These are phyloP conservation scores for Pythium rhizo-oryzae DNA, from an alignment of 352 stramenopile species.

Conservation along the genomic window DNA sequence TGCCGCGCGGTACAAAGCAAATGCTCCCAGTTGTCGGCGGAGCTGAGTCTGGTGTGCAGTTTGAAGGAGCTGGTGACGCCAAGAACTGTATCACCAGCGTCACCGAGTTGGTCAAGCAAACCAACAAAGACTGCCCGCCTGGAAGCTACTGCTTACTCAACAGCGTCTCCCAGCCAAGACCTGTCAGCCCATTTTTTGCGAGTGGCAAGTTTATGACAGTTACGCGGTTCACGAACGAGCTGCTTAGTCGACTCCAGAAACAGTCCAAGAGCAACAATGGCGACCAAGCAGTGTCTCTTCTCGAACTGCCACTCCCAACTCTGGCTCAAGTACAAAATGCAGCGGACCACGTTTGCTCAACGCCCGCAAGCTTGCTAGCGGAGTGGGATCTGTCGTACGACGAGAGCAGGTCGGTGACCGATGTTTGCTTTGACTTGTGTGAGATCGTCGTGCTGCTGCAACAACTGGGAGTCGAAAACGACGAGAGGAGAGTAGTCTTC, in stretches of 20 bases:
- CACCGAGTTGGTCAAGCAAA: constrained; percentile 40
- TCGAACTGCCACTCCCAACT: constrained; percentile 54
- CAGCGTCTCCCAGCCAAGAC: constrained; percentile 45
- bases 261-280: constrained; percentile 12
- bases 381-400: constrained; percentile 23
- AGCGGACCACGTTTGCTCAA: constrained; percentile 43
- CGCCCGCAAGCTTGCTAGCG: constrained; percentile 4
- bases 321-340: constrained; percentile 39
- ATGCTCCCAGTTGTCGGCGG: constrained; percentile 22
- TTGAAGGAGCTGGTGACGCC: constrained; percentile 46
- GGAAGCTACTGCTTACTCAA: constrained; percentile 58
- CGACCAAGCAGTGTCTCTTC: constrained; percentile 4
- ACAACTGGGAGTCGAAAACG: constrained; percentile 52
- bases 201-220: constrained; percentile 38
- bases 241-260: constrained; percentile 34
- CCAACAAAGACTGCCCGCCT: constrained; percentile 55
- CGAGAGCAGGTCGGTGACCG: constrained; percentile 22
- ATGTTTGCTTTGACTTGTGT: constrained; percentile 65
- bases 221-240: constrained; percentile 32
- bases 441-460: constrained; percentile 63
- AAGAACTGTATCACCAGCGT: constrained; percentile 50
- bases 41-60: constrained; percentile 18
- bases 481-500: constrained; percentile 58
- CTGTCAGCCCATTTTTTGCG: constrained; percentile 51
- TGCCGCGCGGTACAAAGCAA: constrained; percentile 30